Evolutionary conservation across 140 eudicot genomes (phyloP).

Genomic region (Stevia rebaudiana): DNA sequence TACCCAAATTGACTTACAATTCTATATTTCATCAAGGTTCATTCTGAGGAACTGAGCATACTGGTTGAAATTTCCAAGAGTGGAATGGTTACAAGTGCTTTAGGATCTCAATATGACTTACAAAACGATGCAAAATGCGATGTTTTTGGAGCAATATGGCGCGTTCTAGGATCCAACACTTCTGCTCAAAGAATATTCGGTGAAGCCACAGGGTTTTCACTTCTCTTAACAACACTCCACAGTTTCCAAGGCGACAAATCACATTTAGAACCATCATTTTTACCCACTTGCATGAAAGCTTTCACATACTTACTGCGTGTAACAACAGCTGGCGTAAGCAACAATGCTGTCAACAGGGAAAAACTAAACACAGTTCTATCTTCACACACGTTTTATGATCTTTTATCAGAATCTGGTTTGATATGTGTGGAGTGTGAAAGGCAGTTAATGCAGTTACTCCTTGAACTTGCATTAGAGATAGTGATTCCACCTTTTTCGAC

Average conservation of each 20-base stretch:
- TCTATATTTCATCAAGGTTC: constrained; percentile 46
- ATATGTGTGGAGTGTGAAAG: constrained; percentile 86
- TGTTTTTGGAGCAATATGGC: constrained; percentile 89
- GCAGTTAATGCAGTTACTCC: constrained; percentile 74
- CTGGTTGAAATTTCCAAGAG: constrained; percentile 84
- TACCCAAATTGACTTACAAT: constrained; percentile 1
- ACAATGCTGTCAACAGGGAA: constrained; percentile 69
- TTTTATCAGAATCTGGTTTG: constrained; percentile 79
- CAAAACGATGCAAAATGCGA: constrained; percentile 85
- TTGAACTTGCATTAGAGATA: constrained; percentile 88
- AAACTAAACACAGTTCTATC: constrained; percentile 64
- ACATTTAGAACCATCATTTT: constrained; percentile 31
- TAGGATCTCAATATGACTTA: constrained; percentile 76
- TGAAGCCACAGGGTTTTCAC: constrained; percentile 96
- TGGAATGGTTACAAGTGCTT: constrained; percentile 87
- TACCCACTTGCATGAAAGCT: constrained; percentile 40
- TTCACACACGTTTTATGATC: constrained; percentile 86
- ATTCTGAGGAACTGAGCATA: constrained; percentile 84
- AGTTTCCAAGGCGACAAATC: constrained; percentile 64
- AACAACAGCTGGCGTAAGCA: constrained; percentile 80
- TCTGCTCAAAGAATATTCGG: constrained; percentile 95
- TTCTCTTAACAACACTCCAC: constrained; percentile 75
- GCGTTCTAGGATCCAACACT: constrained; percentile 60
- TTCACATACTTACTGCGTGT: constrained; percentile 81
- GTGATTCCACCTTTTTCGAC: constrained; percentile 78